Conservation (phyloP, 371 early-diverging fungal genomes). For the Amoeboaphelidium protococcarum region DNA sequence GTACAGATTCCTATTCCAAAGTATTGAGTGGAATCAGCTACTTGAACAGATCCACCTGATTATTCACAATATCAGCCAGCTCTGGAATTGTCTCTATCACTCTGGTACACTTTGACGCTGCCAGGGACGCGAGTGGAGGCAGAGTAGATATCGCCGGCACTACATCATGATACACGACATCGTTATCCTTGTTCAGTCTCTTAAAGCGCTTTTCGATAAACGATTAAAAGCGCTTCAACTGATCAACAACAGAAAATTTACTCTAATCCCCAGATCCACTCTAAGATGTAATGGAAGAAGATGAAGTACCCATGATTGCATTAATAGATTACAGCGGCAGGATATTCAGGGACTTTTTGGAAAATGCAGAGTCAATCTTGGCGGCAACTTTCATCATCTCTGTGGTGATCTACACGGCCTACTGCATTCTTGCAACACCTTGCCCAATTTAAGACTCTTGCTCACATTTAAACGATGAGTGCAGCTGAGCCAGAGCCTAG, state of each 20-base stretch:
- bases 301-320: background rate
- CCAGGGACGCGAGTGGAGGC: conserved; percentile 47
- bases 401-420: background rate
- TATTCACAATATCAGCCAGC: conserved; percentile 17
- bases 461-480: no score
- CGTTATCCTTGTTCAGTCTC: conserved; percentile 54
- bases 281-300: background rate
- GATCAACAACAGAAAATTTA: background rate
- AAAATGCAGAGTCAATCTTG: background rate
- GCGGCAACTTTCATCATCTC: background rate
- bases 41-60: conserved; percentile 66
- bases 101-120: conserved; percentile 14
- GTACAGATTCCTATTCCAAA: conserved; percentile 66
- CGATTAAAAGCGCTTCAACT: no score
- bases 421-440: background rate
- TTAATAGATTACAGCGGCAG: background rate
- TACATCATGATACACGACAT: conserved; percentile 71
- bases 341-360: background rate
- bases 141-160: conserved; percentile 53
- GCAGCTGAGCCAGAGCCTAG: background rate
- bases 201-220: no score
- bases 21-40: conserved; percentile 64
- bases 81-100: conserved; percentile 1
- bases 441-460: background rate
- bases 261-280: background rate